phyloP scores from a whole-genome alignment of 176 grass and related monocot species.

The Zea mays region Zm-B73-REFERENCE-NAM-5.0 NC_050096.1:283694501-283695000 shows the following conservation, averaged over 20 bases:
- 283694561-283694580: constrained; percentile 86
- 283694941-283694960: constrained; percentile 75
- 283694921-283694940: constrained; percentile 66
- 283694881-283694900: constrained; percentile 60
- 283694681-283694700: constrained; percentile 83
- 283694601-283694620: constrained; percentile 84
- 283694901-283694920: constrained; percentile 81
- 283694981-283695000: constrained; percentile 83
- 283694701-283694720: constrained; percentile 54
- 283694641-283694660: constrained; percentile 84
- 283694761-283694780: constrained; percentile 84
- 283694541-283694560: constrained; percentile 83
- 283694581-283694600: constrained; percentile 82
- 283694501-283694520: constrained; percentile 82
- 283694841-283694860: constrained; percentile 9
- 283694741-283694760: constrained; percentile 87
- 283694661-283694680: constrained; percentile 70
- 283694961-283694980: constrained; percentile 81
- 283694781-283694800: constrained; percentile 28
- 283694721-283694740: constrained; percentile 66
- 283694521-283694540: constrained; percentile 95
- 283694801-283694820: constrained; percentile 6
- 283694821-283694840: constrained; percentile 18
- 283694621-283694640: constrained; percentile 89
- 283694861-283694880: constrained; percentile 69